A percentile compares a stretch with the other conserved stretches of the same genome.
phyloP scores from a whole-genome alignment of 805 yeast genomes.

The Nakazawaea peltata region DNA sequence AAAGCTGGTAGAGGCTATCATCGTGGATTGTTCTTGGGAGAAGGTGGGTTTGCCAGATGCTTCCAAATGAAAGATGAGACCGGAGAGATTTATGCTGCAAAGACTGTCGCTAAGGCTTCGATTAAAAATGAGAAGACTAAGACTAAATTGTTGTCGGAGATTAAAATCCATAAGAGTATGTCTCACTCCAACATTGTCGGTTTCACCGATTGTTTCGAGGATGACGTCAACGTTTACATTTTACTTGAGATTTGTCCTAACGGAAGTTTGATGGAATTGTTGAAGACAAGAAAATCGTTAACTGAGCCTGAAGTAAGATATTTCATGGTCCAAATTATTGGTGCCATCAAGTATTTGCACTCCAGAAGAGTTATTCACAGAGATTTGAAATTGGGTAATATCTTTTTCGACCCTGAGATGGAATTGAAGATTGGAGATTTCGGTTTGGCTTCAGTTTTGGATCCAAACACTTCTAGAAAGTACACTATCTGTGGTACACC shows the following conservation, averaged over 20 bases:
- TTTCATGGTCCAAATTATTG: slow-evolving; percentile 86
- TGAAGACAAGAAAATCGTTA: slow-evolving; percentile 75
- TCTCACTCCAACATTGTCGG: slow-evolving; percentile 85
- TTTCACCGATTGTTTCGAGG: slow-evolving; percentile 95
- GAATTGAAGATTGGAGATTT: slow-evolving; percentile 95
- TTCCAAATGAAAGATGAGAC: slow-evolving; percentile 90
- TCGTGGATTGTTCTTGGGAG: slow-evolving; percentile 87
- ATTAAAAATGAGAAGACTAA: slow-evolving; percentile 87
- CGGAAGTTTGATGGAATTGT: slow-evolving; percentile 88
- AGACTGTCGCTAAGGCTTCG: slow-evolving; percentile 95
- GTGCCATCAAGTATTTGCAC: slow-evolving; percentile 91
- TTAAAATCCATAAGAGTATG: slow-evolving; percentile 89
- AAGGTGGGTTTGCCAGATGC: slow-evolving; percentile 98
- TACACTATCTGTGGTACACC: slow-evolving; percentile 98
- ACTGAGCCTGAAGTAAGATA: slow-evolving; percentile 88
- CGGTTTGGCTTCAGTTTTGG: slow-evolving; percentile 95
- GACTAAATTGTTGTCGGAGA: slow-evolving; percentile 80
- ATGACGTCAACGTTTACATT: slow-evolving; percentile 88
- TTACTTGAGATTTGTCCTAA: slow-evolving; percentile 91
- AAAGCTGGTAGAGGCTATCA: slow-evolving; percentile 83
- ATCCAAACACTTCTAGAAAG: slow-evolving; percentile 62
- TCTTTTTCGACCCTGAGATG: slow-evolving; percentile 90
- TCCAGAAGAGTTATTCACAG: slow-evolving; percentile 89
- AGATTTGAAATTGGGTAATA: slow-evolving; percentile 92
- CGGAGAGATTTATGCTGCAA: slow-evolving; percentile 89